Percentiles rank a stretch among this genome's conserved stretches.
Evolutionary conservation across 2,329 filamentous ascomycete species (phyloP).

Genomic region (Microdochium trichocladiopsis): DNA sequence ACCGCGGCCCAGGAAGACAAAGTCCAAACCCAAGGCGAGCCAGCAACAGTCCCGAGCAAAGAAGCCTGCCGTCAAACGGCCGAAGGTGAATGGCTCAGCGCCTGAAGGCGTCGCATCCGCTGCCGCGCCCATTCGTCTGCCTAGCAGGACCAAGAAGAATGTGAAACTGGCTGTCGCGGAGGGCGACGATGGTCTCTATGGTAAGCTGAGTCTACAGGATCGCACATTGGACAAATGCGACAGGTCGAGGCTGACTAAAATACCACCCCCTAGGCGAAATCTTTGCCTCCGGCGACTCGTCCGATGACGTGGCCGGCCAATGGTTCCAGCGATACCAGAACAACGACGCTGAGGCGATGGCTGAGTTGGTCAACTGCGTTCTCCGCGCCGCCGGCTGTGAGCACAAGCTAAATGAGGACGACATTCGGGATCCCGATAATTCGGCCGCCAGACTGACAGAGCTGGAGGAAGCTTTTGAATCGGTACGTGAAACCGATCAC

Average conservation of each 20-base stretch:
- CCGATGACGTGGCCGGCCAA: conserved; percentile 49
- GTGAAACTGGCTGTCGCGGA: conserved; percentile 43
- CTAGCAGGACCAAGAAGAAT: conserved; percentile 49
- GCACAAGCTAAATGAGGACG: conserved; percentile 68
- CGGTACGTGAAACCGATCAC: conserved; percentile 39
- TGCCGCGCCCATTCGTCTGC: conserved; percentile 27
- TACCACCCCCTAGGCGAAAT: conserved; percentile 43
- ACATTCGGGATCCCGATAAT: conserved; percentile 86
- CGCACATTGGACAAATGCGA: not conserved
- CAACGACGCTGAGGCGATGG: conserved; percentile 46
- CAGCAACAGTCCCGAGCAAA: conserved; percentile 24
- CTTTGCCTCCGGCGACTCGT: conserved; percentile 50
- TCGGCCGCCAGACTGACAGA: conserved; percentile 71
- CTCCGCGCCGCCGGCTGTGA: conserved; percentile 73
- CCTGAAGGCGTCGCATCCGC: conserved; percentile 26
- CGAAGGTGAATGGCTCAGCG: conserved; percentile 52
- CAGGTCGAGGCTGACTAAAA: conserved; percentile 8
- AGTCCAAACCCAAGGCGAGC: conserved; percentile 31
- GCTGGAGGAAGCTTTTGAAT: conserved; percentile 81
- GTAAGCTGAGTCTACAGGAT: conserved; percentile 26
- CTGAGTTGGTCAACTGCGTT: conserved; percentile 60
- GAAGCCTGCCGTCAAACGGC: conserved; percentile 57
- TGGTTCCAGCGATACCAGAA: conserved; percentile 53
- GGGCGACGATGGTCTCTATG: conserved; percentile 47
- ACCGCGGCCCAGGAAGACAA: conserved; percentile 26